Evolutionary conservation across 192 early-diverging fungal genomes (phyloP).

Genomic region (Coemansia sp.): DNA sequence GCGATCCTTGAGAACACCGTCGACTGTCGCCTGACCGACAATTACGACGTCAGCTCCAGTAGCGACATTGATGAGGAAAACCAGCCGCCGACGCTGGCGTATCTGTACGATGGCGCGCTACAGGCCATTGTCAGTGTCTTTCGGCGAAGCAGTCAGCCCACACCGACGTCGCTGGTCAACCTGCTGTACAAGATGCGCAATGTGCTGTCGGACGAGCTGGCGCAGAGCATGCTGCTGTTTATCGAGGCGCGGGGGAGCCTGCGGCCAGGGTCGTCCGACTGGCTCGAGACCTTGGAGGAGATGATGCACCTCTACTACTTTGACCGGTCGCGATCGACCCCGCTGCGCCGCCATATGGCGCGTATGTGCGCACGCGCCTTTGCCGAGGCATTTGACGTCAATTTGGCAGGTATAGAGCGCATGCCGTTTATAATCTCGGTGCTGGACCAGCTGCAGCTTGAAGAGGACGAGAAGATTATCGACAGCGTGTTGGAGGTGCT

Average conservation of each 20-base stretch:
- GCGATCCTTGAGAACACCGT: conserved; percentile 27
- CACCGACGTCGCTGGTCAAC: conserved; percentile 13
- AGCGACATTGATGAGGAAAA: conserved; percentile 5
- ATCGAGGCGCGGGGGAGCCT: conserved; percentile 27
- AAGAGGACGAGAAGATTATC: conserved; percentile 31
- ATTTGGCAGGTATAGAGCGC: conserved; percentile 2
- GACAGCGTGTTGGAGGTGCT: conserved; percentile 27
- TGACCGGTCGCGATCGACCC: conserved; percentile 34
- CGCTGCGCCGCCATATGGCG: conserved; percentile 30
- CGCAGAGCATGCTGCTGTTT: conserved; percentile 29
- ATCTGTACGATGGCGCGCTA: conserved; percentile 33
- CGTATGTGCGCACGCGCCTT: conserved; percentile 18
- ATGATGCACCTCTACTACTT: conserved; percentile 49
- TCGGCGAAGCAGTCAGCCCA: conserved; percentile 5
- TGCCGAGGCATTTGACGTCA: conserved; percentile 7
- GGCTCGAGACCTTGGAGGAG: conserved; percentile 24
- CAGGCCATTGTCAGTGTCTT: conserved; percentile 24
- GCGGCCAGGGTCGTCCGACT: conserved; percentile 23
- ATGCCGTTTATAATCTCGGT: conserved; percentile 29
- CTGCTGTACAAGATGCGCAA: conserved; percentile 32
- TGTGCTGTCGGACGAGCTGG: conserved; percentile 39
- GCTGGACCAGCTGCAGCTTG: conserved; percentile 37
- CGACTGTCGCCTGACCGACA: conserved; percentile 20
- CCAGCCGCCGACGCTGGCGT: conserved; percentile 7
- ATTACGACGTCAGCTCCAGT: conserved; percentile 3